These are phyloP conservation scores for Gillenia trifoliata DNA, from an alignment of 306 rosid genomes.

Conservation along the genomic window DNA sequence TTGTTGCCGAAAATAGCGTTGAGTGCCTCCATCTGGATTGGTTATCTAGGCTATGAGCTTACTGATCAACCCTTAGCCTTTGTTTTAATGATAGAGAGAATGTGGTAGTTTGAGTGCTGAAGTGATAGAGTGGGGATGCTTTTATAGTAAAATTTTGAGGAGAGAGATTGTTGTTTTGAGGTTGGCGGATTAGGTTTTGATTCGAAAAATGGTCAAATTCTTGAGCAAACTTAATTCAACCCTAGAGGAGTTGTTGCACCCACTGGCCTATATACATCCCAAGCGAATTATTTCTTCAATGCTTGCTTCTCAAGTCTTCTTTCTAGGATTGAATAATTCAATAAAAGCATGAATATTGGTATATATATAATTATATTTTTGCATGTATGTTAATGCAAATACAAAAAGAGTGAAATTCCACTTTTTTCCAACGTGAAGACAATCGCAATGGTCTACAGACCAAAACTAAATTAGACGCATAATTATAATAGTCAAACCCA, in stretches of 20 bases:
- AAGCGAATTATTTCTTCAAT: constrained; percentile 24
- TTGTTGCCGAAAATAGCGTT: constrained; percentile 14
- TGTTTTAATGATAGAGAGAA: neutral
- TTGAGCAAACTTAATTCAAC: constrained; percentile 52
- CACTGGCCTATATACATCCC: constrained; percentile 43
- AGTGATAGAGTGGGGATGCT: constrained; percentile 23
- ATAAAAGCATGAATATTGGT: neutral
- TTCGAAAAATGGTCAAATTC: constrained; percentile 28
- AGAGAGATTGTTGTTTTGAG: constrained; percentile 30
- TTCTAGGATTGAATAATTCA: constrained; percentile 19
- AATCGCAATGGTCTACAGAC: constrained; percentile 2
- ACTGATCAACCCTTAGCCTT: neutral
- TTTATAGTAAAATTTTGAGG: constrained; percentile 33
- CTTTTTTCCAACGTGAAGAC: neutral
- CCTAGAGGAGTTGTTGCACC: constrained; percentile 77
- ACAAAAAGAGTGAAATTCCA: neutral
- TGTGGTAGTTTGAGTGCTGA: constrained; percentile 17
- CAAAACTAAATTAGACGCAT: neutral
- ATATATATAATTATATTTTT: no score
- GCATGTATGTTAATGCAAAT: neutral
- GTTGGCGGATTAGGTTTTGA: constrained; percentile 71
- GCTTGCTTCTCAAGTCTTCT: constrained; percentile 55
- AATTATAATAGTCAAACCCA: constrained; percentile 1
- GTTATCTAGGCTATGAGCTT: neutral
- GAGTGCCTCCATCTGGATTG: constrained; percentile 26